Evolutionary conservation across 1,139 yeast species (phyloP).

Genomic region (Saccharomyces pastorianus): DNA sequence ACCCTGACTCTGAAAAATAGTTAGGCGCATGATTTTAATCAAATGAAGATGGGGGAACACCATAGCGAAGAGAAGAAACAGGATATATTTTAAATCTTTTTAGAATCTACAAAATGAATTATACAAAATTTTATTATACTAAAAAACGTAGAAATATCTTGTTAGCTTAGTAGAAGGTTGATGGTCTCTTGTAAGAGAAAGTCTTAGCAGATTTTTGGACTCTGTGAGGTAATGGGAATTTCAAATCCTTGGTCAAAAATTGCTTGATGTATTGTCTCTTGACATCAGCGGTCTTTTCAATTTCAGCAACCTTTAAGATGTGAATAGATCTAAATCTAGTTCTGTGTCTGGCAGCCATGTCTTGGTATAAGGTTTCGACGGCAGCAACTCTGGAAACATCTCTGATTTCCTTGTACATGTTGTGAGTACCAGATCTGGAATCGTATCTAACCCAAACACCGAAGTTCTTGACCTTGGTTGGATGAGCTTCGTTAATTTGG

Average conservation of each 20-base stretch:
- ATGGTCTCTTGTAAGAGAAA: constrained; percentile 88
- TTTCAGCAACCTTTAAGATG: constrained; percentile 97
- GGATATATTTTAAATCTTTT: not conserved
- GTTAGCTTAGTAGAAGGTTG: constrained; percentile 77
- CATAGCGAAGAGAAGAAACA: not conserved
- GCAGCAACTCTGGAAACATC: constrained; percentile 99
- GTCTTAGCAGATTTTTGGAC: constrained; percentile 81
- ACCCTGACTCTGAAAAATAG: not conserved
- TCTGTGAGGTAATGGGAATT: constrained; percentile 99
- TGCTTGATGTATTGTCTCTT: constrained; percentile 99
- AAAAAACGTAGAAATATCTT: constrained; percentile 12
- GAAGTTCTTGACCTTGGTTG: constrained; percentile 98
- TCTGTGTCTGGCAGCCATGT: constrained; percentile 99
- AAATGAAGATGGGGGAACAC: no score
- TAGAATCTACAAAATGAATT: constrained; percentile 5
- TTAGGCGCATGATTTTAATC: no score
- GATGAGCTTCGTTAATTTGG: constrained; percentile 86
- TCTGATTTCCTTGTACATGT: constrained; percentile 99
- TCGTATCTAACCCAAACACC: constrained; percentile 99
- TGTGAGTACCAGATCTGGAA: constrained; percentile 99
- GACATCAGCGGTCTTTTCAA: constrained; percentile 94
- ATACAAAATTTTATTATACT: constrained; percentile 7
- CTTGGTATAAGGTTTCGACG: constrained; percentile 97
- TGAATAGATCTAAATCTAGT: constrained; percentile 99
- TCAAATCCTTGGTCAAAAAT: constrained; percentile 89